Conservation (phyloP, 202 grass and related monocot genomes). For the Schoenoplectus triqueter region DNA sequence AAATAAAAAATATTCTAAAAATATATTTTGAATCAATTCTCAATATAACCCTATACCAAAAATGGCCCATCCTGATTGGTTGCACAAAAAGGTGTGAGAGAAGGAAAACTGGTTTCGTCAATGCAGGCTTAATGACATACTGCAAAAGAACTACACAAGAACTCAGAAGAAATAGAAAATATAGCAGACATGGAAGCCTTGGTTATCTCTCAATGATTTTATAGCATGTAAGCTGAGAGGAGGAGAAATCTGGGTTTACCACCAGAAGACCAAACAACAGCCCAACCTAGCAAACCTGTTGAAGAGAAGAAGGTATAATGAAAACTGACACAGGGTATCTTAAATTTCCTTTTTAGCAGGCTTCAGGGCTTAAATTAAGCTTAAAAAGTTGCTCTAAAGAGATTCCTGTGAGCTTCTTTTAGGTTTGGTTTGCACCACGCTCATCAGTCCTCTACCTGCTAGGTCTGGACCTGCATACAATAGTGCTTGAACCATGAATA, state of each 20-base stretch:
- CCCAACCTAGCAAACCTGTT: slow-evolving; percentile 58
- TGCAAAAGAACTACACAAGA: slow-evolving; percentile 52
- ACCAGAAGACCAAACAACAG: slow-evolving; percentile 63
- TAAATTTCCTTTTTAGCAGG: background rate
- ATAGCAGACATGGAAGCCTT: slow-evolving; percentile 81
- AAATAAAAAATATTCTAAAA: no score
- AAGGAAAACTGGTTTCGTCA: slow-evolving; percentile 92
- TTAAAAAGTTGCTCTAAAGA: background rate
- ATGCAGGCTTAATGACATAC: slow-evolving; percentile 84
- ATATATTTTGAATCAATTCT: no score
- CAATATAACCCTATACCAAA: slow-evolving; percentile 64
- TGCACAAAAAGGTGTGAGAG: slow-evolving; percentile 96
- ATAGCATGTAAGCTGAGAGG: slow-evolving; percentile 74
- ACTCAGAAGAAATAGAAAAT: slow-evolving; percentile 47
- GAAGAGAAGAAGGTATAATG: slow-evolving; percentile 76
- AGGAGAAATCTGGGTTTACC: slow-evolving; percentile 86
- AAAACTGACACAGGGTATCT: background rate
- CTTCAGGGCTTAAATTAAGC: background rate
- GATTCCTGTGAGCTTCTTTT: background rate
- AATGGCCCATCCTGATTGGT: slow-evolving; percentile 96
- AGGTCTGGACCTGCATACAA: background rate
- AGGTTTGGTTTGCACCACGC: background rate
- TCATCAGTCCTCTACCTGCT: background rate
- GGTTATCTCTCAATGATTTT: background rate
- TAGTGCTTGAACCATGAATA: background rate